Conservation (phyloP, 805 yeast genomes). For the Blastobotrys muscicola region DNA sequence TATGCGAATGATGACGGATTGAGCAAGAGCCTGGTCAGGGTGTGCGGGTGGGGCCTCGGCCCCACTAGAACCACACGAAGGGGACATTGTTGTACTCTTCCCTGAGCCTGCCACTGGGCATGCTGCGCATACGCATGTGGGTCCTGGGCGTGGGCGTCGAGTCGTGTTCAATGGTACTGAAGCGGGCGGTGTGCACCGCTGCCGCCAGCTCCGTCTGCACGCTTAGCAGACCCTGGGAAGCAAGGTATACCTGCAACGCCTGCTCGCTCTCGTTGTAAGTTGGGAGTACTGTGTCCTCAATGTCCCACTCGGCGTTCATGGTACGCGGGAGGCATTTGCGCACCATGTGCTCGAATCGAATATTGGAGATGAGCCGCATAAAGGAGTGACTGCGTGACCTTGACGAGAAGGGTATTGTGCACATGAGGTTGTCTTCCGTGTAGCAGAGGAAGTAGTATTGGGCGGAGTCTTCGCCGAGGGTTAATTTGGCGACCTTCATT, state of each 20-base stretch:
- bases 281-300: slow-evolving; percentile 17
- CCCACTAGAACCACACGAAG: slow-evolving; percentile 1
- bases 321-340: slow-evolving; percentile 22
- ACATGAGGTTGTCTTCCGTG: slow-evolving; percentile 12
- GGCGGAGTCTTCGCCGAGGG: too few relatives aligned
- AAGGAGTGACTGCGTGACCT: slow-evolving; percentile 19
- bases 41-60: too few relatives aligned
- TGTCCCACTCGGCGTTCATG: slow-evolving; percentile 1
- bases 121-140: too few relatives aligned
- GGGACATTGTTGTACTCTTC: neutral
- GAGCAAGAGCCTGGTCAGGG: too few relatives aligned
- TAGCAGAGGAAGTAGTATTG: slow-evolving; percentile 16
- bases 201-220: slow-evolving; percentile 2
- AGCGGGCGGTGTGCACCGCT: neutral
- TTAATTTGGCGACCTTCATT: slow-evolving; percentile 11
- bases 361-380: slow-evolving; percentile 21
- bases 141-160: too few relatives aligned
- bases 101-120: neutral
- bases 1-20: too few relatives aligned
- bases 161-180: too few relatives aligned
- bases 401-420: slow-evolving; percentile 23
- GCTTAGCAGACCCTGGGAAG: slow-evolving; percentile 2
- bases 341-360: slow-evolving; percentile 25
- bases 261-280: slow-evolving; percentile 16
- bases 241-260: slow-evolving; percentile 13